Base-by-base conservation (phyloP, 202 grass and related monocot species). In the Setaria italica region DNA sequence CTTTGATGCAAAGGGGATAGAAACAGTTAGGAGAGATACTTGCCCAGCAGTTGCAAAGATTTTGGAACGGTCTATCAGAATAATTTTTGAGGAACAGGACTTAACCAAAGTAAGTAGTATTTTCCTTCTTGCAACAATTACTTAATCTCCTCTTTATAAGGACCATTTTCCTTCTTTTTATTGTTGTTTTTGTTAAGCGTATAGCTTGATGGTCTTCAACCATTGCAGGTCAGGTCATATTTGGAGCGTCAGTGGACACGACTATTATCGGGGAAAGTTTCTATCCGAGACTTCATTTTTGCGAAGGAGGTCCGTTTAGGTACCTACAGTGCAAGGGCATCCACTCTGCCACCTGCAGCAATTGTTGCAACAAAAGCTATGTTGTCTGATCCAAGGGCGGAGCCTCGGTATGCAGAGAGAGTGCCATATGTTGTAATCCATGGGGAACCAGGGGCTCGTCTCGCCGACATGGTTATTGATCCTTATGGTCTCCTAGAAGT, bases 1-100 rank as follows among this genome's bases (percentile, higher is more conserved):
- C 67, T 98, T 98, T 92, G 96, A 98, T 88, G 91, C 91, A 32
- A 98, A 98, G 69, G 93, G 93, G 51, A 95, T 95, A 82, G 95
- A 98, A 85, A 94, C 95, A 43, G 95, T 98, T 41, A 88, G 93
- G 54, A 95, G 93, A 88, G 96, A 95, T 83, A 92, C 96, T 47
- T 98, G 96, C 76, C 93, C 88, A 57, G 93, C 85, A 59, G 96
- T 95, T 76, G 89, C 96, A 71, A 98, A 98, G 86, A 93, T 90
- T 77, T 87, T 98, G 90, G 96, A 99, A 77, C 89, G 77, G 62
- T 95, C 96, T 74, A 85, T 95, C 73, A 95, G 96, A 84, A 87
- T 92, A 83, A 91, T 98, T 83, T 98, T 98, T 89, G 90, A 98
- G 86, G 86, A 88, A 87, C 93, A 92, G 74, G 91, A 94, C 81